Evolutionary conservation across 1,284 basidiomycete species (phyloP).

Genomic region (Heterobasidion parviporum): DNA sequence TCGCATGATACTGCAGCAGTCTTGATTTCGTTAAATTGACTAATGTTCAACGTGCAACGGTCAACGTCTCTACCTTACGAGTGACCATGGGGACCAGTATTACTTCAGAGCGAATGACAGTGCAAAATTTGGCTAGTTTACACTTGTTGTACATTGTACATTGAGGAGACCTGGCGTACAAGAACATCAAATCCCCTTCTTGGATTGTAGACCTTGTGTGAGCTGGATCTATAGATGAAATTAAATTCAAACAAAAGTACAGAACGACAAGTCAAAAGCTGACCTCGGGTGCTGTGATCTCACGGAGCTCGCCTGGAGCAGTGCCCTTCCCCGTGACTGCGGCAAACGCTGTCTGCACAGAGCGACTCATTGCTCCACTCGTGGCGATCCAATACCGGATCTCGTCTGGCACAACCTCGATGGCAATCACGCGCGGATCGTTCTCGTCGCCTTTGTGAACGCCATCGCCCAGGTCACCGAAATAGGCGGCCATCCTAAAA

Average conservation of each 20-base stretch:
- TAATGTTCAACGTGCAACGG: background rate
- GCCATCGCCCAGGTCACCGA: conserved; percentile 84
- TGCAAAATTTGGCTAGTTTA: too few relatives aligned
- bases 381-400: conserved; percentile 71
- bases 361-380: conserved; percentile 34
- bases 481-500: conserved; percentile 65
- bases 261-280: conserved; percentile 10
- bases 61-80: background rate
- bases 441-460: conserved; percentile 73
- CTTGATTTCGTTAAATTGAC: conserved; percentile 13
- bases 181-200: conserved; percentile 7
- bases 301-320: conserved; percentile 53
- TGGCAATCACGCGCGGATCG: conserved; percentile 77
- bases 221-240: conserved; percentile 17
- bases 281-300: conserved; percentile 57
- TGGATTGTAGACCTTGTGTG: conserved; percentile 30
- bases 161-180: background rate
- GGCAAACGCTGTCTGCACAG: conserved; percentile 44
- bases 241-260: background rate
- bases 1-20: conserved; percentile 46
- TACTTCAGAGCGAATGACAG: too few relatives aligned
- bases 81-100: too few relatives aligned
- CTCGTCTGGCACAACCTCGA: conserved; percentile 78
- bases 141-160: background rate
- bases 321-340: conserved; percentile 48